Base-by-base conservation (phyloP, 768 basidiomycete species). In the Steccherinum ochraceum region DNA sequence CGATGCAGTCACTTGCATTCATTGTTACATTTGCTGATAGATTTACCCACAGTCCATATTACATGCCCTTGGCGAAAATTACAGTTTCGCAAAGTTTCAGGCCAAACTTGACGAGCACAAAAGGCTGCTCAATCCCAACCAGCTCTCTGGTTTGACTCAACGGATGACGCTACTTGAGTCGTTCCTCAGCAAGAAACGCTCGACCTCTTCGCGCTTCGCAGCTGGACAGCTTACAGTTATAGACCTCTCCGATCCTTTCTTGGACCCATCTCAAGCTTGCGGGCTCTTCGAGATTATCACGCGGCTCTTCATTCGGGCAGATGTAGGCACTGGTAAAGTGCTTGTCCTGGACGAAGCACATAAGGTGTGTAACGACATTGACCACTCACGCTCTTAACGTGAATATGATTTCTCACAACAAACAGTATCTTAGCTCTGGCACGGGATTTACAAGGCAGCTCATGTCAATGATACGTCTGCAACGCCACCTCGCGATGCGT, bases 331-430 rank as follows among this genome's bases (percentile, higher is more conserved):
- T 0, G 85, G 84, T 4, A 87, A 86, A 50, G 77, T 86, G 1
- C 72, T 86, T 1, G 74, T 89, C 0, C 80, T 88, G 0, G 86
- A 89, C 43, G 86, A 89, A 52, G 86, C 86, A 0, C 86, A 89
- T 56, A 88, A 88, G 61, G 86, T 81, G 48, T 19, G 16, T 11
- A 7, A n/a, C 25, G 46, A 5, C 12, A n/a, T 3, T 43, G 42
- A 5, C 7, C 40, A 21, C 26, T 48, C 24, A 3, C 19, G 45
- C 20, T 20, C 35, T 40, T 48, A 40, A 57, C 12, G 12, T 23
- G n/a, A 40, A n/a, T 12, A 18, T 26, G 13, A 39, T 46, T 5
- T 18, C 19, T 13, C 30, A 35, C 11, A 48, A 5, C 20, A n/a
- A 55, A 25, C 49, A 86, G 84, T 86, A 89, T 56, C 70, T 88